phyloP scores from a whole-genome alignment of 129 eudicot genomes.

The Rutidosis leptorrhynchoides region DNA sequence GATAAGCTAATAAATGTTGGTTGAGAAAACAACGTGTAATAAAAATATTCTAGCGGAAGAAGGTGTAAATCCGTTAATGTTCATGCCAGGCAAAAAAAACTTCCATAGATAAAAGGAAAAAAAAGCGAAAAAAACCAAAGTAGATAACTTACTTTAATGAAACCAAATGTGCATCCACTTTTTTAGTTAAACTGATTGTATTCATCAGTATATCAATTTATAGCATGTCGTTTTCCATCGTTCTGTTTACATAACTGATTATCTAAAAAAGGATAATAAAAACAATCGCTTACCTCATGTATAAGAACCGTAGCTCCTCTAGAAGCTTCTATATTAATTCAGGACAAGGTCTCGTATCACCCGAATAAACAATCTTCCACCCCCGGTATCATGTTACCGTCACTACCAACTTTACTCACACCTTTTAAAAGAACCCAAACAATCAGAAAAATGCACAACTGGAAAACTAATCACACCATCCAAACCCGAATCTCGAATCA shows the following conservation, averaged over 20 bases:
- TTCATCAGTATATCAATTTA: background rate
- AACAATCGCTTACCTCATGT: conserved; percentile 64
- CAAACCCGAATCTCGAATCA: conserved; percentile 67
- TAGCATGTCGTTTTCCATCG: background rate
- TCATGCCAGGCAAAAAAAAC: too few species aligned
- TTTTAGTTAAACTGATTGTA: too few species aligned
- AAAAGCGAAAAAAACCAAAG: too few species aligned
- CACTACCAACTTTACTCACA: conserved; percentile 38
- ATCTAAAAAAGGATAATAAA: background rate
- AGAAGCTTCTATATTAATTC: conserved; percentile 72
- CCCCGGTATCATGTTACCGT: conserved; percentile 60
- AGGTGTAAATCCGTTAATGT: too few species aligned
- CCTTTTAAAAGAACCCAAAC: conserved; percentile 69
- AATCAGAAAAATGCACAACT: conserved; percentile 85
- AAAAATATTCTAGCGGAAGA: too few species aligned
- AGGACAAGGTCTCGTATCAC: conserved; percentile 87
- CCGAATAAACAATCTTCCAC: conserved; percentile 96
- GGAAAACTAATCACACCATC: conserved; percentile 71
- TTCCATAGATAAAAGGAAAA: too few species aligned
- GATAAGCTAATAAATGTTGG: too few species aligned
- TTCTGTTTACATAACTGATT: background rate
- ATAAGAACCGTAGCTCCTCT: conserved; percentile 84
- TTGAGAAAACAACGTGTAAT: too few species aligned
- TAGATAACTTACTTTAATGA: too few species aligned
- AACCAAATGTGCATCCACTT: too few species aligned